Base-by-base conservation (phyloP, 2,329 filamentous ascomycete species). In the Trichoderma cornu-damae region DNA sequence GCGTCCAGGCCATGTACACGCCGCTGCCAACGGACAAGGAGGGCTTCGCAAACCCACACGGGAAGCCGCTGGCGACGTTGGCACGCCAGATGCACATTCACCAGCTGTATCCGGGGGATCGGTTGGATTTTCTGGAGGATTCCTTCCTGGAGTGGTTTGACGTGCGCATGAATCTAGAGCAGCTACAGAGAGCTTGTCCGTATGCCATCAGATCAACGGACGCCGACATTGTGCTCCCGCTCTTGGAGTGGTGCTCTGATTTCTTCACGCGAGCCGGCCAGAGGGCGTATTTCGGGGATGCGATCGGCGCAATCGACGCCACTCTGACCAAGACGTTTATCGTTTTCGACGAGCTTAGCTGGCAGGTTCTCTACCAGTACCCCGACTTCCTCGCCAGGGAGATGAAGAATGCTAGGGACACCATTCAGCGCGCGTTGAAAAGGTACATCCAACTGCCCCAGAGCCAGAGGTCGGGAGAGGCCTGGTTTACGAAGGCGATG, bases 321-420 rank as follows among this genome's bases (percentile, higher is more conserved):
- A 20, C 24, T 0, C 44, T 61, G 2, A 24, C 65, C 0, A 32
- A 57, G 0, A 42, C 58, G 11, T 68, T 62, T 52, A 8, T 67
- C 2, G 48, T 34, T 1, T 68, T 66, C 30, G 66, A 68, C 43
- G 63, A 68, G 42, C 40, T 66, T 1, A 61, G 58, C 48, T 69
- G 63, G 63, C 54, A 69, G 60, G 57, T 66, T 43, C 57, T 69
- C 4, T 69, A 67, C 46, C 65, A 66, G 37, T 68, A 66, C 37
- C 66, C 66, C 0, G 35, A 18, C 14, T 60, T 65, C 16, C 54
- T 69, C 8, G 56, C 50, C 18, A 2, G 38, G 2, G 60, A 66
- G 7, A 67, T 67, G 66, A 55, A 37, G 1, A 20, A 7, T 0
- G 37, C 62, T 2, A 58, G 63, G 0, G 52, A 58, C 32, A 38